Conservation (phyloP, 768 basidiomycete species). For the Boletus vermiculosoides region DNA sequence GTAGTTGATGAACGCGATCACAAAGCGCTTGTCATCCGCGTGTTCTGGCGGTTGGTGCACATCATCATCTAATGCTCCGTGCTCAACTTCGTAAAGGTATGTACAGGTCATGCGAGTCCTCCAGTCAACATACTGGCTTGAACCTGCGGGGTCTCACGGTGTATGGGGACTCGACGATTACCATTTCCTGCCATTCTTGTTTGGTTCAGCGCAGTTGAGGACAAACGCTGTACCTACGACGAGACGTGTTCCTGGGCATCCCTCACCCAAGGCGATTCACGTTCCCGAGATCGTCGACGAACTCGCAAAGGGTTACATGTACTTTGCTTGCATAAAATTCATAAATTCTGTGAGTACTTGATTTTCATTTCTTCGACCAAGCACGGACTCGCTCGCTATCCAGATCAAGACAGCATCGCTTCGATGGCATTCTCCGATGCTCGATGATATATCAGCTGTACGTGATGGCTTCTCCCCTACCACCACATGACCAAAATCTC, state of each 20-base stretch:
- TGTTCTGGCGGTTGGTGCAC: conserved; percentile 79
- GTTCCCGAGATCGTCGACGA: conserved; percentile 90
- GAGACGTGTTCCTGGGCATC: conserved; percentile 52
- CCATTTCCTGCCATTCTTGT: conserved; percentile 91
- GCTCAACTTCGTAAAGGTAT: conserved; percentile 44
- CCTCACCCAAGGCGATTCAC: conserved; percentile 90
- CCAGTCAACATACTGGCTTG: conserved; percentile 95
- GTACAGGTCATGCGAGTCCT: conserved; percentile 79
- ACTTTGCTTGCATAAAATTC: conserved; percentile 92
- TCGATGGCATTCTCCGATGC: conserved; percentile 98
- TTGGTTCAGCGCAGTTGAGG: conserved; percentile 74
- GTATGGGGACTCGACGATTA: conserved; percentile 98
- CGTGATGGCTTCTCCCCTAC: conserved; percentile 8
- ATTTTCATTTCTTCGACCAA: background rate
- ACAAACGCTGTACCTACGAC: conserved; percentile 7
- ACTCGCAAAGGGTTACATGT: conserved; percentile 91
- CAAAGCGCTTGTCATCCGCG: conserved; percentile 69
- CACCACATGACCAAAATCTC: background rate
- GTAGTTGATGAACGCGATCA: conserved; percentile 65
- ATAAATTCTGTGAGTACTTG: conserved; percentile 77
- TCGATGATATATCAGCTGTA: conserved; percentile 93
- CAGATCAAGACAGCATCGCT: conserved; percentile 95
- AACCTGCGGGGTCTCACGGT: conserved; percentile 98
- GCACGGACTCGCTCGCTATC: background rate
- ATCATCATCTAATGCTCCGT: background rate